Base-by-base conservation (phyloP, 768 basidiomycete species). In the Lentinus tigrinus region DNA sequence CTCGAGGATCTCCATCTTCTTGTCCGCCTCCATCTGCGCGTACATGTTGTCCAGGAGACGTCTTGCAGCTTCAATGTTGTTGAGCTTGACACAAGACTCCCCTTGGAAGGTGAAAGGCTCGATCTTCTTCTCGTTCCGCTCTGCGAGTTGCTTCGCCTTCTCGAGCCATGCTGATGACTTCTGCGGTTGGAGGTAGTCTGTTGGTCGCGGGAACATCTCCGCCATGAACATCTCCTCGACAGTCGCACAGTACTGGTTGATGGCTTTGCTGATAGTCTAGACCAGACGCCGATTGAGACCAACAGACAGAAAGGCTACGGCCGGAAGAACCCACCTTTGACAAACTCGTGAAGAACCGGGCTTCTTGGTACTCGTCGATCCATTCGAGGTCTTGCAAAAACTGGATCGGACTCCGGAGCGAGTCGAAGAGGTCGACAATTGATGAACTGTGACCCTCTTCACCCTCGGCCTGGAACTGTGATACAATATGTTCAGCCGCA, bases 81-180 rank as follows among this genome's bases (percentile, higher is more conserved):
- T 99, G 50, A 98, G 81, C 77, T 98, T 98, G 70, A 99, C 92
- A 67, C 95, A 98, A 0, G 93, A 94, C 75, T 96, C 85, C 0
- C 95, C 83, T 49, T 83, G 86, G 77, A 99, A 98, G 67, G 95
- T 93, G 79, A 95, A 99, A 1, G 94, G 91, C 65, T 95, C 93
- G 43, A 95, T 81, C 72, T 91, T 95, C 79, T 92, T 95, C 72
- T 98, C 95, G 44, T 88, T 88, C 48, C 84, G 76, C 4, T 80
- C 78, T 10, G 92, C 79, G 2, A 95, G 84, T 64, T 87, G 85
- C 61, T 86, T 84, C 4, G 93, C 93, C 65, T 86, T 92, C 73
- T 94, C 91, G 16, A 94, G 78, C 89, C 91, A 93, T 0, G 91
- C 91, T 7, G 89, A 91, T 1, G 90, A 89, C 70, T 93, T 93